Evolutionary conservation across 2,329 filamentous ascomycete species (phyloP), one percentile per base, ranked within the genome.

Genomic region (Chaetomiaceae sp.): DNA sequence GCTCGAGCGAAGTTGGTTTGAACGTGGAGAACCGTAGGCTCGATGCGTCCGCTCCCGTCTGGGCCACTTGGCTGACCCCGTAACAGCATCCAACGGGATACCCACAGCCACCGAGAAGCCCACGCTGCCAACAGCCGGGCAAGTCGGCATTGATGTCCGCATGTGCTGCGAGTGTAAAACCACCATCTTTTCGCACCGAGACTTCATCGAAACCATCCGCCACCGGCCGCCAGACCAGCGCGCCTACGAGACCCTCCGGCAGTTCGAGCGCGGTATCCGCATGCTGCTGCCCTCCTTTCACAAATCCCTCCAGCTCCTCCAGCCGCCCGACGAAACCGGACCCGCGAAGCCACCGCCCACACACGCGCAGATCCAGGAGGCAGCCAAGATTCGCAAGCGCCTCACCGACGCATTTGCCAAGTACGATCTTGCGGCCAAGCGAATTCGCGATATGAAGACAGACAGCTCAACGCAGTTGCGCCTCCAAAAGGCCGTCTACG

Each of bases 131-230:
- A 39, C 58, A 65, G 62, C 57, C 40, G 42, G 68, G 12, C 76
- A 83, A 51, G 64, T 94, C 34, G 81, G 79, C 44, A 68, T 97
- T 35, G 88, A 95, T 60, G 72, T 98, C 14, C 81, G 93, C 34
- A 91, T 98, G 78, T 98, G 93, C 66, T 86, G 84, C 58, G 88
- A 94, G 47, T 98, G 93, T 70, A 88, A 74, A 45, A 65, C 68
- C 49, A 78, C 71, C 29, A 70, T 80, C 38, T 80, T 81, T 56
- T 70, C 73, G 41, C 83, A 84, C 57, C 78, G 83, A 30, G 89
- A 95, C 61, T 95, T 95, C 60, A 72, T 79, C 19, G 78, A 80
- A 8, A 85, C 88, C 9, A 65, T 88, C 4, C 68, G 74, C 1
- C 73, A 79, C 41, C 84, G 83, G 52, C 83, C 86, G 1, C 75